Percentiles rank a stretch among this genome's conserved stretches.
Conservation (phyloP, 1,284 basidiomycete species). For the Sanghuangporus sanghuang region DNA sequence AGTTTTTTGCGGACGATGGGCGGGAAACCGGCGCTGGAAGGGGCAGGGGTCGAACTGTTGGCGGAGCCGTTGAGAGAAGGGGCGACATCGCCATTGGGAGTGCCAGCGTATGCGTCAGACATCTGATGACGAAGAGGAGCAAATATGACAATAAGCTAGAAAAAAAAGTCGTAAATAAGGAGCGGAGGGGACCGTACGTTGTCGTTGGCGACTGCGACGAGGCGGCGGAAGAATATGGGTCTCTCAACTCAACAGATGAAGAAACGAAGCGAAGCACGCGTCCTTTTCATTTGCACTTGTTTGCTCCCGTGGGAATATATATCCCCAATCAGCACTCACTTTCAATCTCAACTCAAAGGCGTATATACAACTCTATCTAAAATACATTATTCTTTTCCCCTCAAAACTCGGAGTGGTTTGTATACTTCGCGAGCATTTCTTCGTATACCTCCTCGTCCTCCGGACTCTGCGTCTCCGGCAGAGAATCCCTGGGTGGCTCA, state of each 20-base stretch:
- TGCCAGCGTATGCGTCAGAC: slow-evolving; percentile 67
- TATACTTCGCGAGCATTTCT: slow-evolving; percentile 2
- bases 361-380: background rate
- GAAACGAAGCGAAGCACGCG: slow-evolving; percentile 6
- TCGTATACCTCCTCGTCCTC: background rate
- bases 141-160: slow-evolving; percentile 23
- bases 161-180: slow-evolving; percentile 15
- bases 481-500: background rate
- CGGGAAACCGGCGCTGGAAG: slow-evolving; percentile 38
- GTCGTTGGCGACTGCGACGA: slow-evolving; percentile 17
- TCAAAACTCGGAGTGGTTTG: background rate
- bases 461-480: background rate
- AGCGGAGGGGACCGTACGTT: slow-evolving; percentile 17
- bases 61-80: slow-evolving; percentile 47
- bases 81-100: slow-evolving; percentile 56
- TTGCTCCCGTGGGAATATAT: background rate
- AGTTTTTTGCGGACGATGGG: slow-evolving; percentile 86
- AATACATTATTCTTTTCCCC: background rate
- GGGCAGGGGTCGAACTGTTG: slow-evolving; percentile 55
- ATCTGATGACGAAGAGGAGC: slow-evolving; percentile 39
- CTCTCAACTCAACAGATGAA: background rate
- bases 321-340: background rate
- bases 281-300: slow-evolving; percentile 4
- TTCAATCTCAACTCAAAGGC: background rate
- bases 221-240: slow-evolving; percentile 2